A percentile compares a stretch with the other conserved stretches of the same genome.
phyloP scores from a whole-genome alignment of 257 asterid genomes.

The Catharanthus roseus region DNA sequence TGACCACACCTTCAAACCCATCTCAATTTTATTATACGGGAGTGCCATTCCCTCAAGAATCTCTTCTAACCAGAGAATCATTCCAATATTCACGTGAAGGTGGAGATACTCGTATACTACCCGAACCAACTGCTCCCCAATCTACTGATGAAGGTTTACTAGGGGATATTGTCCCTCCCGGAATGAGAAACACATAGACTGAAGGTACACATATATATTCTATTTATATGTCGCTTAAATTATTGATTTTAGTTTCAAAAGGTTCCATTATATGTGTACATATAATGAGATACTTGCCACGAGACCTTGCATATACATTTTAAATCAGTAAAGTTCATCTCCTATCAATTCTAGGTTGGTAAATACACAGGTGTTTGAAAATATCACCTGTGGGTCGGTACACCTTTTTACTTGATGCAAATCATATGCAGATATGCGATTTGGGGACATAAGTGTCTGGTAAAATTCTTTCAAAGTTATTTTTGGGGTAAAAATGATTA shows the following conservation, averaged over 20 bases:
- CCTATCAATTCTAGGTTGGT: not conserved
- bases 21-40: slow-evolving; percentile 32
- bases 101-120: slow-evolving; percentile 10
- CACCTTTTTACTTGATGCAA: not conserved
- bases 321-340: not conserved
- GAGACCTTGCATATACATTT: no score
- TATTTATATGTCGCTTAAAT: no score
- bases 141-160: slow-evolving; percentile 59
- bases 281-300: no score
- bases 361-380: not conserved
- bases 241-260: not conserved
- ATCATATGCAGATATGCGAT: not conserved
- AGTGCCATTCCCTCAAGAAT: slow-evolving; percentile 30
- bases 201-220: slow-evolving; percentile 17
- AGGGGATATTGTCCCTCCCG: slow-evolving; percentile 76
- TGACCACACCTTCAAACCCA: slow-evolving; percentile 27
- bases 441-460: no score
- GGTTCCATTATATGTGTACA: not conserved
- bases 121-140: slow-evolving; percentile 19
- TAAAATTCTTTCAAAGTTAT: not conserved
- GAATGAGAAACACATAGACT: slow-evolving; percentile 36
- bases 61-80: slow-evolving; percentile 18
- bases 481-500: not conserved
- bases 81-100: slow-evolving; percentile 15
- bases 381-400: not conserved